Conservation (phyloP, 805 yeast species). For the Wickerhamomyces bovis region DNA sequence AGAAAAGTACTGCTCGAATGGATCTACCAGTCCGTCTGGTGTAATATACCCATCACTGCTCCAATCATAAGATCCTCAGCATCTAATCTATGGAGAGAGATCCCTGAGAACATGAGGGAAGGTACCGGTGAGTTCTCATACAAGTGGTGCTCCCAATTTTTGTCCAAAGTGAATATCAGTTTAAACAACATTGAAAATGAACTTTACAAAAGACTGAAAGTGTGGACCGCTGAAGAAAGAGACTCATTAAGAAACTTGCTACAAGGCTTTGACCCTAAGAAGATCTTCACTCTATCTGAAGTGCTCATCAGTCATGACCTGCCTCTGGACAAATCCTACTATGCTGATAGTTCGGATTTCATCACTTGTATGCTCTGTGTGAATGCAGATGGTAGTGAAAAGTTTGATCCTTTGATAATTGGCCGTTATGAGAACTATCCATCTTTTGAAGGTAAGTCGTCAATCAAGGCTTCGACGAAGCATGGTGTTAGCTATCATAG, state of each 20-base stretch:
- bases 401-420: constrained; percentile 52
- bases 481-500: constrained; percentile 52
- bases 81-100: constrained; percentile 53
- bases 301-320: constrained; percentile 52
- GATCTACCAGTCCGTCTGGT: constrained; percentile 65
- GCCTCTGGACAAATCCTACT: constrained; percentile 54
- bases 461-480: constrained; percentile 41
- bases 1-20: constrained; percentile 61
- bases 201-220: constrained; percentile 39
- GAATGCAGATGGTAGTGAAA: constrained; percentile 58
- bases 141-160: constrained; percentile 48
- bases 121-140: constrained; percentile 62
- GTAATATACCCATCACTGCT: constrained; percentile 55
- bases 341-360: constrained; percentile 34
- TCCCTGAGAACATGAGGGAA: constrained; percentile 48
- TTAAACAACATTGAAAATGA: constrained; percentile 41
- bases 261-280: constrained; percentile 40
- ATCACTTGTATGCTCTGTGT: constrained; percentile 56
- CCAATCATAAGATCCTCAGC: constrained; percentile 62
- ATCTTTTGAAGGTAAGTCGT: constrained; percentile 33
- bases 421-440: constrained; percentile 48
- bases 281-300: constrained; percentile 56
- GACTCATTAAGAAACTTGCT: constrained; percentile 39
- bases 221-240: constrained; percentile 59
- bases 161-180: constrained; percentile 44